These are phyloP conservation scores for Claviceps fusiformis DNA, from an alignment of 2,329 filamentous ascomycete genomes.

Conservation along the genomic window DNA sequence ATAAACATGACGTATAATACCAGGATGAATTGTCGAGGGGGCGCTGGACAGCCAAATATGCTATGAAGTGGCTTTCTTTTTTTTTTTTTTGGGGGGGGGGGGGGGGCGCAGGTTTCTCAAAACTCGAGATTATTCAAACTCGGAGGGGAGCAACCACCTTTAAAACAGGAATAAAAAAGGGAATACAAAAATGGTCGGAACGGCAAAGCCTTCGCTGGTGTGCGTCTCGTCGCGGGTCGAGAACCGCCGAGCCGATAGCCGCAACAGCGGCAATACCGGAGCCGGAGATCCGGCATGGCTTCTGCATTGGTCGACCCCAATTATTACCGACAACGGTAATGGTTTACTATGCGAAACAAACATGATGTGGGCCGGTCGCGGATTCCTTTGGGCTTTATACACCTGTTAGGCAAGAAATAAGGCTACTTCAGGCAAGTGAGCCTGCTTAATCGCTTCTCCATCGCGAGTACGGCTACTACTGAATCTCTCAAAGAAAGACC, in stretches of 20 bases:
- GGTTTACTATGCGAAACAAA: background rate
- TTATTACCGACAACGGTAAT: background rate
- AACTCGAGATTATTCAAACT: background rate
- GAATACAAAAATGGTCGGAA: background rate
- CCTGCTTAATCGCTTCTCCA: too few relatives aligned
- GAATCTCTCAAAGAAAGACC: background rate
- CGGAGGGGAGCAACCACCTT: background rate
- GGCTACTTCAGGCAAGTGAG: background rate
- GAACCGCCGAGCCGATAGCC: slow-evolving; percentile 4
- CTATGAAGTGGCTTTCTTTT: background rate
- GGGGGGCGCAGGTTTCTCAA: too few relatives aligned
- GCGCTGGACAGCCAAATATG: background rate
- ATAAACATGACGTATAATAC: background rate
- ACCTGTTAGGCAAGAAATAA: background rate
- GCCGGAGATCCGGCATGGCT: background rate
- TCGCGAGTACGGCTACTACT: too few relatives aligned
- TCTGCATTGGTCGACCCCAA: background rate
- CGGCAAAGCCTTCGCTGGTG: background rate
- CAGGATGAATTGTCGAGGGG: too few relatives aligned
- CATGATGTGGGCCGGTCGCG: background rate
- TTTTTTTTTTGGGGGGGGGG: background rate
- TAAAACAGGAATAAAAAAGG: background rate
- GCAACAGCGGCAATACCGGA: background rate
- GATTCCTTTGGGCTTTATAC: background rate
- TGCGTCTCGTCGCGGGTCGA: background rate